Evolutionary conservation across 1,139 yeast genomes (phyloP), one percentile per base, ranked within the genome.

Genomic region (Lodderomyces jiufengensis): DNA sequence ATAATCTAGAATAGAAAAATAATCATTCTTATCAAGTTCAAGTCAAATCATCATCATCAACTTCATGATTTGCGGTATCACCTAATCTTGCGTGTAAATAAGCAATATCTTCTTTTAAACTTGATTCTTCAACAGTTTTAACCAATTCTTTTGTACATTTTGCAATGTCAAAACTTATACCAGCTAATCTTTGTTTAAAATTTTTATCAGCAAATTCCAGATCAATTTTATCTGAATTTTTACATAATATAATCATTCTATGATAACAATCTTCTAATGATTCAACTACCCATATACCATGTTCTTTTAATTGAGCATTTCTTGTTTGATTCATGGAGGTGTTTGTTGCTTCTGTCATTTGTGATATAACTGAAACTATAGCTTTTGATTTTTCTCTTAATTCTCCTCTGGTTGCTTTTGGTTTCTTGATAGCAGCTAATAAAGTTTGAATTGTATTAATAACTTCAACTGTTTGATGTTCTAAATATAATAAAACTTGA

Each of bases 131-230:
- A 5, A 90, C 96, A 2, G 95, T 84, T 65, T 88, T 90, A 24
- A 90, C 97, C 55, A 90, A 73, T 59, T 90, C 97, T 57, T 90
- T 90, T 9, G 97, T 90, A 57, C 95, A 84, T 60, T 92, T 87
- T 32, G 97, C 97, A 65, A 90, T 86, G 56, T 92, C 97, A 63
- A 88, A 92, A 15, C 96, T 88, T 45, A 88, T 84, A 2, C 97
- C 97, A 0, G 97, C 97, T 46, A 92, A 75, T 48, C 97, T 76
- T 61, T 90, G 97, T 59, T 83, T 84, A 66, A 87, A 83, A 47
- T 84, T 84, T 57, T 90, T 85, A 55, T 88, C 95, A 4, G 97
- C 96, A 55, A 75, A 80, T 37, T 78, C 84, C 24, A 60, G 66
- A 45, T 80, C 87, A 33, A 68, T 72, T 43, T 73, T 63, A 47